These are phyloP conservation scores for Tarenaya hassleriana DNA, from an alignment of 345 rosid species.

Conservation along the genomic window DNA sequence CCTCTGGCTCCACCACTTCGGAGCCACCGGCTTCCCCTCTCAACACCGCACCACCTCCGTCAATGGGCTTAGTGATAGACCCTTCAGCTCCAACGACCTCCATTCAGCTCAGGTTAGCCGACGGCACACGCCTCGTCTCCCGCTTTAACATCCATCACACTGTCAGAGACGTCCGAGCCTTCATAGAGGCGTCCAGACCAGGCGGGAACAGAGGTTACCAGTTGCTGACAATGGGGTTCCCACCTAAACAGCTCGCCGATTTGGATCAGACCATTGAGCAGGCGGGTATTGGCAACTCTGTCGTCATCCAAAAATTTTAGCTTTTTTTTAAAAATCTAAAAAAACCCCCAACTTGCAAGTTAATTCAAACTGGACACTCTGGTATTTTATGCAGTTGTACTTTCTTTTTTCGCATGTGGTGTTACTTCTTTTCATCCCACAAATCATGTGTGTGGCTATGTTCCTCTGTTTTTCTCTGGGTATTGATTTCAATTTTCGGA, in stretches of 20 bases:
- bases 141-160: conserved; percentile 52
- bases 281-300: conserved; percentile 82
- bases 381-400: too few relatives aligned
- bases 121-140: conserved; percentile 34
- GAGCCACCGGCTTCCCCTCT: conserved; percentile 31
- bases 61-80: conserved; percentile 56
- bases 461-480: too few relatives aligned
- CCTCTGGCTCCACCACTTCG: conserved; percentile 30
- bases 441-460: too few relatives aligned
- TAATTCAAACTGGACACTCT: too few relatives aligned
- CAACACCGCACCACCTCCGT: conserved; percentile 46
- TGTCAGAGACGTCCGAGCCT: conserved; percentile 59
- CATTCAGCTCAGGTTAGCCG: conserved; percentile 81
- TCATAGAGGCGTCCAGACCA: conserved; percentile 78
- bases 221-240: conserved; percentile 89
- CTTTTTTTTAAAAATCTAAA: too few relatives aligned
- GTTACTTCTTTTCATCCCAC: too few relatives aligned
- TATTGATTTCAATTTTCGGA: too few relatives aligned
- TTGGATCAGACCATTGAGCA: conserved; percentile 80
- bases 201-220: conserved; percentile 61
- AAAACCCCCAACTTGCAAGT: too few relatives aligned
- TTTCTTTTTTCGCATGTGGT: too few relatives aligned
- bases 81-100: conserved; percentile 38
- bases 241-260: conserved; percentile 71
- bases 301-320: conserved; percentile 86